Evolutionary conservation across 2,329 filamentous ascomycete genomes (phyloP).

Genomic region (Sordariomycetes sp.): DNA sequence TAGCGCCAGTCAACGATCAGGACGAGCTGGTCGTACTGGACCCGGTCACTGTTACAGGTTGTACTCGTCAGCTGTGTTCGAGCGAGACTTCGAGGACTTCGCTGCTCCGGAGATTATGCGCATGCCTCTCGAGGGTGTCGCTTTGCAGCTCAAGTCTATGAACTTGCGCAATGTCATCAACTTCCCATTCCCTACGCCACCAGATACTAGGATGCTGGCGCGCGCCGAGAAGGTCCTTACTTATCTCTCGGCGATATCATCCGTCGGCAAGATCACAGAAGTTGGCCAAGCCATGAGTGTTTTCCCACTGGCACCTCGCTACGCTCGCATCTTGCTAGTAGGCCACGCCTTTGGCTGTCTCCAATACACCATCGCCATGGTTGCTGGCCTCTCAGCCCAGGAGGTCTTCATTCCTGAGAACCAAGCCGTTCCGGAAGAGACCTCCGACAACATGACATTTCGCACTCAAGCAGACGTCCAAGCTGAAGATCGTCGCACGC

Average conservation of each 20-base stretch:
- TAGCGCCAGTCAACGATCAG: constrained; percentile 81
- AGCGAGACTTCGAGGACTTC: constrained; percentile 79
- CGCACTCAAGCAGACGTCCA: constrained; percentile 60
- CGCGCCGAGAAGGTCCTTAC: constrained; percentile 80
- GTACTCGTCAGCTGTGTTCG: constrained; percentile 91
- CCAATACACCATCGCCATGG: constrained; percentile 78
- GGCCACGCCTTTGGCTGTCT: constrained; percentile 76
- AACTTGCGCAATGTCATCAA: constrained; percentile 82
- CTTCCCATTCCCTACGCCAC: constrained; percentile 93
- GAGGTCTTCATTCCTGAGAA: constrained; percentile 81
- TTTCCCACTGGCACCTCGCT: constrained; percentile 85
- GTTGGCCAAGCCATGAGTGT: constrained; percentile 75
- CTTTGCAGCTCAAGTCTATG: constrained; percentile 92
- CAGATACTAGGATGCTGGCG: constrained; percentile 64
- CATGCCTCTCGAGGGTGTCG: constrained; percentile 86
- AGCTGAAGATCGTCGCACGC: constrained; percentile 61
- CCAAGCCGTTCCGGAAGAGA: constrained; percentile 56
- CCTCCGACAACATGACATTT: constrained; percentile 35
- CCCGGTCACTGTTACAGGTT: constrained; percentile 93
- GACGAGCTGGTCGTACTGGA: constrained; percentile 89
- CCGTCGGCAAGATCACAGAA: constrained; percentile 65
- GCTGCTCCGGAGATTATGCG: constrained; percentile 81
- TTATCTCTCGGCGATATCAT: constrained; percentile 73
- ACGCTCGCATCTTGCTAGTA: constrained; percentile 83
- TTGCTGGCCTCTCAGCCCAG: constrained; percentile 78